Conservation (phyloP, 345 rosid genomes). For the Eucalyptus cloeziana region DNA sequence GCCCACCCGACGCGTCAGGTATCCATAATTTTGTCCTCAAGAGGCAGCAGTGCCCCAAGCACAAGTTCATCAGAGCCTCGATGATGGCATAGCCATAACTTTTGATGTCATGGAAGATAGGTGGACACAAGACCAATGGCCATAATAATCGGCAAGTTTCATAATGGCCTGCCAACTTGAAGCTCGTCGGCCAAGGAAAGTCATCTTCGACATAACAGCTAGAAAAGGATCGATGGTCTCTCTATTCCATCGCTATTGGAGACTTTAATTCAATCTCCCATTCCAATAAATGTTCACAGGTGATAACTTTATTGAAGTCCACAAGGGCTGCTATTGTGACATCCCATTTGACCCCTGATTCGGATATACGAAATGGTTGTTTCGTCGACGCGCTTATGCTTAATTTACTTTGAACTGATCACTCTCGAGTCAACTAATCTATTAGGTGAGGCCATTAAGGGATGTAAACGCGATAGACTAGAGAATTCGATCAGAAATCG, state of each 20-base stretch:
- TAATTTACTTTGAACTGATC: too few species aligned
- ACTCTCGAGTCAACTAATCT: too few species aligned
- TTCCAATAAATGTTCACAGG: too few species aligned
- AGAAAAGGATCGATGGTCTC: background rate
- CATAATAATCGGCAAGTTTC: too few species aligned
- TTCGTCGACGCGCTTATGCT: too few species aligned
- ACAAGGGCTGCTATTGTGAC: background rate
- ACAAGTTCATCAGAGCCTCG: background rate
- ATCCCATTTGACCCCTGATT: too few species aligned
- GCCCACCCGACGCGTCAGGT: accelerated
- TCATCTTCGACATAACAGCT: background rate
- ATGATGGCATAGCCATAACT: background rate
- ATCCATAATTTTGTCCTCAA: background rate
- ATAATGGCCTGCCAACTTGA: background rate
- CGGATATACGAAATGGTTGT: too few species aligned
- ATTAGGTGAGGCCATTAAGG: too few species aligned
- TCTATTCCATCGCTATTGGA: background rate
- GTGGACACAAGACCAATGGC: background rate
- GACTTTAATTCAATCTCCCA: background rate
- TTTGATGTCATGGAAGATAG: too few species aligned
- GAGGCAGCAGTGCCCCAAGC: background rate
- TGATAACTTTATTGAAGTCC: background rate
- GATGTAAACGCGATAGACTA: too few species aligned
- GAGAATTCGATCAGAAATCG: too few species aligned
- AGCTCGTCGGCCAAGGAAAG: background rate